Evolutionary conservation across 2,329 filamentous ascomycete genomes (phyloP), one percentile per base, ranked within the genome.

Genomic region (Aspergillus viridinutans): DNA sequence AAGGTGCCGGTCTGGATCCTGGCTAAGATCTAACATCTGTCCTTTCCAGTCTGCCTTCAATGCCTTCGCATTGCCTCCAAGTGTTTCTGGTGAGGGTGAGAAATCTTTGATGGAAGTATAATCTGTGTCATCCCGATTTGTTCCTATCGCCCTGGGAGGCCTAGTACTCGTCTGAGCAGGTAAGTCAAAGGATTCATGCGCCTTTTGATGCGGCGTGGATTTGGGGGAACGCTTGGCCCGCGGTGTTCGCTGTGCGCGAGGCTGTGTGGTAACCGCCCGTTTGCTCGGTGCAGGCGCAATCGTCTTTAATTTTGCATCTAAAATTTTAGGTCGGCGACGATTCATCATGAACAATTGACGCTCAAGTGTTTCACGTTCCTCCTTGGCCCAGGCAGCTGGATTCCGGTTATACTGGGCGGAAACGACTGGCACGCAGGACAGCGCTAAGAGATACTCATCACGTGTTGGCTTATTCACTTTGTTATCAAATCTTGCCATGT

Each of bases 21-120:
- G 80, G 72, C 81, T 84, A 49, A 96, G 84, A 68, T 95, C 89
- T 62, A 94, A 84, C 42, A 87, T 83, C 60, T 86, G 84, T 7
- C 90, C 90, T 77, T 92, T 94, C 90, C 91, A 95, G 60, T 95
- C 90, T 26, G 90, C 87, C 78, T 92, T 93, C 64, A 94, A 81
- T 45, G 82, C 84, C 72, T 90, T 90, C 52, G 82, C 76, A 66
- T 86, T 86, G 63, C 78, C 77, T 7, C 86, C 85, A 3, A 94
- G 81, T 2, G 87, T 86, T 55, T 79, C 76, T 45, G 86, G 69
- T 0, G 89, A 85, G 48, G 91, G 91, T 52, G 86, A 90, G 71
- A 83, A 90, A 72, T 96, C 85, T 5, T 83, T 81, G 32, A 95
- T 80, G 3, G 85, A 79, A 49, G 82, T 79, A 74, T 90, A 96